These are phyloP conservation scores for Nannochloris sp. DNA, from an alignment of 139 green algal species.

Conservation along the genomic window DNA sequence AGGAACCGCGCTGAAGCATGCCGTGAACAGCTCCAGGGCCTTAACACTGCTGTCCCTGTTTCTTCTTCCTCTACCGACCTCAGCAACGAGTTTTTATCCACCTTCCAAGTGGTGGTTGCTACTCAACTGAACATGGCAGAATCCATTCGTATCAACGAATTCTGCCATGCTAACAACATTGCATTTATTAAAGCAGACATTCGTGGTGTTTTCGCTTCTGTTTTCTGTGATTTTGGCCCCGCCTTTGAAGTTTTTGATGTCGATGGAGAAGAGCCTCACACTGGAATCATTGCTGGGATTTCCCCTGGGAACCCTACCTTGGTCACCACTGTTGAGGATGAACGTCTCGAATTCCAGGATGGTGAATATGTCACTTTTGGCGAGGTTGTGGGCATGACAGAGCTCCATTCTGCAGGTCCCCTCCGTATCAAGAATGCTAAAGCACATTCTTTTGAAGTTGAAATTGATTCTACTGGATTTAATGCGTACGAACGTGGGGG, in stretches of 20 bases:
- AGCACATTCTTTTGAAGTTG: conserved; percentile 89
- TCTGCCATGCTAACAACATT: conserved; percentile 68
- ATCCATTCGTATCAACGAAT: conserved; percentile 61
- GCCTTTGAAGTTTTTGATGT: conserved; percentile 80
- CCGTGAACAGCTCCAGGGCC: conserved; percentile 81
- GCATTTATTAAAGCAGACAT: conserved; percentile 81
- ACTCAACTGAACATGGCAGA: conserved; percentile 57
- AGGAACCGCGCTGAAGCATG: conserved; percentile 85
- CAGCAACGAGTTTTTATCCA: conserved; percentile 50
- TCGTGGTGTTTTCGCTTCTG: conserved; percentile 83
- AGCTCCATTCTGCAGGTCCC: conserved; percentile 71
- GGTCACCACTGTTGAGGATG: conserved; percentile 95
- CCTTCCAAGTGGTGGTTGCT: conserved; percentile 86
- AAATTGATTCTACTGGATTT: conserved; percentile 77
- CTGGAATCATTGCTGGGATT: conserved; percentile 89
- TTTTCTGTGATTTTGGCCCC: conserved; percentile 96
- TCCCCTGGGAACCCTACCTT: conserved; percentile 57
- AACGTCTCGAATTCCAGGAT: conserved; percentile 93
- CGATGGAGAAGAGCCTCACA: conserved; percentile 85
- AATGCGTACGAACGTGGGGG: conserved; percentile 52
- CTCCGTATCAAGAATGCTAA: conserved; percentile 80
- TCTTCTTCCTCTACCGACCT: conserved; percentile 43
- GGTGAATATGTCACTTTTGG: conserved; percentile 73
- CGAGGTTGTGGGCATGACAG: conserved; percentile 83
- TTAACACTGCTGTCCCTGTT: conserved; percentile 87